Evolutionary conservation across 768 basidiomycete genomes (phyloP), one percentile per base, ranked within the genome.

Genomic region (Lentinula boryana): DNA sequence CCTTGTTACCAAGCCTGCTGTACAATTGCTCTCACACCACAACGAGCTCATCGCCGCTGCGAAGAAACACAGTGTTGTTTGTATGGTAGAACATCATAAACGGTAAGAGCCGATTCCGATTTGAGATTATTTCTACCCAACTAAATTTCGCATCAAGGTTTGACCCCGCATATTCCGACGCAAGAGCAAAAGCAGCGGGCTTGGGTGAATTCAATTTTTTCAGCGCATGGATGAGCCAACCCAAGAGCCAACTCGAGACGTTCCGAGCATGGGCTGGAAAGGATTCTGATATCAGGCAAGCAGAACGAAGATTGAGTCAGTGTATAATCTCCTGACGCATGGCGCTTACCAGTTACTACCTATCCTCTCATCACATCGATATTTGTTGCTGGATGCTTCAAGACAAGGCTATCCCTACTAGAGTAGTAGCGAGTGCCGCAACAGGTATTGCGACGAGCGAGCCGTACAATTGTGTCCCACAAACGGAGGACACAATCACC

Each of bases 171-270:
- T 96, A 97, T 77, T 89, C 89, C 67, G 94, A 97, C 70, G 95
- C 93, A 41, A 88, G 85, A 67, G 87, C 85, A 4, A 86, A 88
- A 56, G 89, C 89, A 32, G 82, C 80, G 31, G 74, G 82, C 6
- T 79, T 95, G 27, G 93, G 94, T 36, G 92, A 95, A 72, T 93
- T 95, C 77, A 96, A 95, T 76, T 96, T 93, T 75, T 96, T 94
- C 84, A 91, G 79, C 66, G 91, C 93, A 40, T 96, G 95, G 93
- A 97, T 97, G 95, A 93, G 91, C 68, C 95, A 96, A 72, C 95
- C 95, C 46, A 97, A 97, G 76, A 87, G 84, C 67, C 95, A 97
- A 73, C 81, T 97, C 31, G 91, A 94, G 73, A 96, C 95, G 0
- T 97, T 96, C 84, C 86, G 86, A 60, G 90, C 91, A 6, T 97